Percentiles rank a stretch among this genome's conserved stretches.
phyloP scores from a whole-genome alignment of 2,329 filamentous ascomycete species.

The Claviceps pusilla region DNA sequence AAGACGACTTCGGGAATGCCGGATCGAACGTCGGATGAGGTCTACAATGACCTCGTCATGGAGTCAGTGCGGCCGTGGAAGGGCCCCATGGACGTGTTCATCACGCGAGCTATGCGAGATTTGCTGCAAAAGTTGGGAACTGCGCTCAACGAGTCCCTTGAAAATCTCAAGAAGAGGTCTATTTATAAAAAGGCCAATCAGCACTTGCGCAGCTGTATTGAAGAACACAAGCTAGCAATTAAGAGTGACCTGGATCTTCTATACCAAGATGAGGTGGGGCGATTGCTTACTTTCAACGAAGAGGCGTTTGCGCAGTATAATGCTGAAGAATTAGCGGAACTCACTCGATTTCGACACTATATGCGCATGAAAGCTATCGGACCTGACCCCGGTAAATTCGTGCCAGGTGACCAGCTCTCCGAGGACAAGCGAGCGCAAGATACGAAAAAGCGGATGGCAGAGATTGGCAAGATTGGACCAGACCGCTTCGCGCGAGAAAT shows the following conservation, averaged over 20 bases:
- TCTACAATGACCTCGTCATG: conserved; percentile 42
- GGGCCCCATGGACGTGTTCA: conserved; percentile 32
- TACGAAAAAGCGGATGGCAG: conserved; percentile 23
- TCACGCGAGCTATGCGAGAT: conserved; percentile 31
- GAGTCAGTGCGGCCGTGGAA: conserved; percentile 46
- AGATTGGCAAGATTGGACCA: conserved; percentile 32
- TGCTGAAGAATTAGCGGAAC: conserved; percentile 28
- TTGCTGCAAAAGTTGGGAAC: conserved; percentile 30
- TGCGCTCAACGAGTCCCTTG: conserved; percentile 33
- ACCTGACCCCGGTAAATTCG: conserved; percentile 11
- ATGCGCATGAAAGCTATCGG: conserved; percentile 29
- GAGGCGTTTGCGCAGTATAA: conserved; percentile 32
- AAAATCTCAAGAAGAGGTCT: conserved; percentile 28
- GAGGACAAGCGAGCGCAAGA: conserved; percentile 33
- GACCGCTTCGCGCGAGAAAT: conserved; percentile 49
- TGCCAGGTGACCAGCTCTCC: conserved; percentile 19
- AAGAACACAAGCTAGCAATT: conserved; percentile 22
- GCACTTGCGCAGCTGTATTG: conserved; percentile 31
- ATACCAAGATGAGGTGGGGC: conserved; percentile 37
- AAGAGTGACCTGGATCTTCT: conserved; percentile 25
- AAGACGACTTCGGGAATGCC: conserved; percentile 44
- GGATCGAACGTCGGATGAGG: conserved; percentile 41
- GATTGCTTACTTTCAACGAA: conserved; percentile 43
- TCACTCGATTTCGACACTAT: conserved; percentile 34
- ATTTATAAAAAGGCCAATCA: conserved; percentile 33